Conservation (phyloP, 805 yeast species). For the Isabelozyma gotoi region DNA sequence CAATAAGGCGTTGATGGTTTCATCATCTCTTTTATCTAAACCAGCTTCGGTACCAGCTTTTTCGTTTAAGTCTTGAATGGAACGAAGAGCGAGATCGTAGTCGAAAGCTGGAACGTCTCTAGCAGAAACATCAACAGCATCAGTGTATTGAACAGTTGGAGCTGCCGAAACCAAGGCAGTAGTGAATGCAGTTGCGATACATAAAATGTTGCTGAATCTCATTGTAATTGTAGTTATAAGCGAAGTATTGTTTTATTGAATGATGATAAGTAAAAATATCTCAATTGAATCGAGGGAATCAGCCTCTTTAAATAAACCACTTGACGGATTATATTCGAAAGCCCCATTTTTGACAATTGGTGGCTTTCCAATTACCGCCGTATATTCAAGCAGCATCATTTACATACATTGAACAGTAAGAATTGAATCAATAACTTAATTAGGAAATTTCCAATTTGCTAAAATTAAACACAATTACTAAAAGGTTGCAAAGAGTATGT, state of each 20-base stretch:
- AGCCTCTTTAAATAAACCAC: background rate
- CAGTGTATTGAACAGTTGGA: conserved; percentile 9
- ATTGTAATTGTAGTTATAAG: conserved; percentile 10
- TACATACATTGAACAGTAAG: background rate
- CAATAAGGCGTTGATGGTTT: conserved; percentile 13
- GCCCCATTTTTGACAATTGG: background rate
- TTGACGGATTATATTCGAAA: too few species aligned
- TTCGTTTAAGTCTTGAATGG: background rate
- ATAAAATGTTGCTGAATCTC: conserved; percentile 17
- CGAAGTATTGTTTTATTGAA: background rate
- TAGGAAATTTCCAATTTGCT: background rate
- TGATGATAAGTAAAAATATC: background rate
- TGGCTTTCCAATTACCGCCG: background rate
- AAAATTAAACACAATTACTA: background rate
- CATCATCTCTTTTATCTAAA: conserved; percentile 5
- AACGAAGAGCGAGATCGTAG: background rate
- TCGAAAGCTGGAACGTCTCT: background rate
- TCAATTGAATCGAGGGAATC: background rate
- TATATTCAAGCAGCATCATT: background rate
- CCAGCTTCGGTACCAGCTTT: conserved; percentile 1
- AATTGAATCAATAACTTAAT: background rate
- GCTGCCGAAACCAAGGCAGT: conserved; percentile 21
- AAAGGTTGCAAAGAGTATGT: background rate
- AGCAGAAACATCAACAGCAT: conserved; percentile 4
- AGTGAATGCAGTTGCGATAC: conserved; percentile 14